Evolutionary conservation across 805 yeast species (phyloP), one percentile per base, ranked within the genome.

Genomic region (Saccharomycopsis selenospora): DNA sequence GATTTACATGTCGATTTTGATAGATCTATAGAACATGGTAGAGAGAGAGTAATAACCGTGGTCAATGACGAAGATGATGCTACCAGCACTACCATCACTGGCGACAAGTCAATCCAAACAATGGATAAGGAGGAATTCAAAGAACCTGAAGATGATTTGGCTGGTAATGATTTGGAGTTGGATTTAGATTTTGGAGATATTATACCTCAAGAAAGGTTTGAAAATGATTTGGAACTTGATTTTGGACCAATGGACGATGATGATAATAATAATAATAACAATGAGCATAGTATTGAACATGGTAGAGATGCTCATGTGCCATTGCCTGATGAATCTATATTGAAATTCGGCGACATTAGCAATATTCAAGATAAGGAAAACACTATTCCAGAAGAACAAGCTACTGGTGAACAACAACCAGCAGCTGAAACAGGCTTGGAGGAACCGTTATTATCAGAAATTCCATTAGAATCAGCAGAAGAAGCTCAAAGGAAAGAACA

Each of bases 1-100:
- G 82, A 76, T 48, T 64, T 78, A 48, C 81, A 75, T 24, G 67
- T 81, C 41, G 76, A 71, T 45, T 62, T 69, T 43, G 74, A 68
- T 10, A 60, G 68, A 43, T 67, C 61, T 36, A 70, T 54, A 2
- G 49, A 38, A 5, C 47, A 38, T 6, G 66, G 63, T 49, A 64
- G 59, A 42, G 47, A 59, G 18, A 65, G 59, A 14, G 55, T 58
- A n/a, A 53, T 48, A 17, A 66, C 63, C 14, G 62, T 27, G 26
- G 36, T n/a, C 11, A 25, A 41, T 13, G 29, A 41, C 3, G 7
- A 41, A 27, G 46, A 36, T 53, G 57, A 2, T 48, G 53, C 52
- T 8, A 47, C n/a, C n/a, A n/a, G n/a, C n/a, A n/a, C n/a, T n/a
- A n/a, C n/a, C n/a, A n/a, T n/a, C n/a, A n/a, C n/a, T n/a, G n/a